Conservation (phyloP, 495 filamentous ascomycete species). For the Margaritispora aquatica region DNA sequence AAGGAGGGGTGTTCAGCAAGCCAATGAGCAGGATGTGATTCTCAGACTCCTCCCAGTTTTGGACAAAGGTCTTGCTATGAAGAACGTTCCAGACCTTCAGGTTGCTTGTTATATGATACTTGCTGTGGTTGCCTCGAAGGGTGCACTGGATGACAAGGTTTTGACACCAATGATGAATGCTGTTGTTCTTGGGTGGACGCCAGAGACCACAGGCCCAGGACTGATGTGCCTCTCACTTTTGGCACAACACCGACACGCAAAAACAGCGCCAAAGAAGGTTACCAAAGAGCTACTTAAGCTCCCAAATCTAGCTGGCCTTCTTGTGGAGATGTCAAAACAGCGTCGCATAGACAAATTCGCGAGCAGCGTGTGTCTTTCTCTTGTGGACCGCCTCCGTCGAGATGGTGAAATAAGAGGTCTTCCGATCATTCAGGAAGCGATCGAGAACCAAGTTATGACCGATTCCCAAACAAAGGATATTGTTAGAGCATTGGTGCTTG, state of each 20-base stretch:
- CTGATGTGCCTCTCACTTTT: conserved; percentile 75
- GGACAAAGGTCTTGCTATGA: conserved; percentile 66
- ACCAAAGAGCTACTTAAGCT: conserved; percentile 63
- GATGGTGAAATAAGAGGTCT: conserved; percentile 52
- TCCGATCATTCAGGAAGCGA: conserved; percentile 49
- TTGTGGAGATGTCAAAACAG: conserved; percentile 56
- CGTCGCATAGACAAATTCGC: conserved; percentile 67
- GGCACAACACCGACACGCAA: conserved; percentile 63
- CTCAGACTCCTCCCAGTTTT: conserved; percentile 68
- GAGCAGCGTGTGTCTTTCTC: conserved; percentile 62
- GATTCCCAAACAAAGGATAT: conserved; percentile 54
- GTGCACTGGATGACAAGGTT: conserved; percentile 64
- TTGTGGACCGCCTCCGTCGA: conserved; percentile 56
- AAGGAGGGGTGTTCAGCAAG: conserved; percentile 54
- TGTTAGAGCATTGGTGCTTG: conserved; percentile 54
- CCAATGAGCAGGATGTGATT: conserved; percentile 73
- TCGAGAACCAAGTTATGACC: conserved; percentile 54
- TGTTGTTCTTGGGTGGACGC: conserved; percentile 65
- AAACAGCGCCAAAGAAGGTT: conserved; percentile 61
- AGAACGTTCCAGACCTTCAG: conserved; percentile 65
- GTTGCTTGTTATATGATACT: conserved; percentile 87
- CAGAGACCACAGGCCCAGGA: conserved; percentile 63
- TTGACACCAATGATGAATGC: conserved; percentile 81
- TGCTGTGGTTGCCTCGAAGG: conserved; percentile 76
- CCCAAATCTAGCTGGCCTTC: conserved; percentile 46